These are phyloP conservation scores for Harringtonia aguacate DNA, from an alignment of 2,329 filamentous ascomycete species.

Conservation along the genomic window DNA sequence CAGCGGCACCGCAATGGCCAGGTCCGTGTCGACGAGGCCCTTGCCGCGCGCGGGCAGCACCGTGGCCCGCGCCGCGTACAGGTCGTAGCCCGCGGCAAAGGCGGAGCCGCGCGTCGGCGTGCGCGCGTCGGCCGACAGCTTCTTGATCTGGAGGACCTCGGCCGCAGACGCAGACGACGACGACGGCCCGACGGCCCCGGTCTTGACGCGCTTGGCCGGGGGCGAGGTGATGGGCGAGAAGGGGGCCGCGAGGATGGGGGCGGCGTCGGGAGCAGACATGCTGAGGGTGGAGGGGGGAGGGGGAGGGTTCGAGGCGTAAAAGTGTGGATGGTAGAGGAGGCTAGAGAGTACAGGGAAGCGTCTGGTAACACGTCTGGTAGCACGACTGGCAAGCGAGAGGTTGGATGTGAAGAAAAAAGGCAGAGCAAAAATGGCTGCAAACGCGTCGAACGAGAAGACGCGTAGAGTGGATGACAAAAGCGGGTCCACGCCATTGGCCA, in stretches of 20 bases:
- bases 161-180: conserved; percentile 11
- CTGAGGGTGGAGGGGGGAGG: conserved; percentile 4
- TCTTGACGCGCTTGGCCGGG: conserved; percentile 71
- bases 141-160: conserved; percentile 66
- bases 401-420: too few species aligned
- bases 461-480: too few species aligned
- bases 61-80: conserved; percentile 69
- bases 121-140: conserved; percentile 68
- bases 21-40: conserved; percentile 79
- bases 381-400: too few species aligned
- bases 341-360: too few species aligned
- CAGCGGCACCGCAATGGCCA: conserved; percentile 80
- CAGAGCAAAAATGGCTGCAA: too few species aligned
- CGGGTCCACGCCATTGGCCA: too few species aligned
- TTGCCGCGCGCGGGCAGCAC: conserved; percentile 74
- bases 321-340: neutral
- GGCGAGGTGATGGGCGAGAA: conserved; percentile 59
- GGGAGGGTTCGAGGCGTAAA: too few species aligned
- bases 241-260: conserved; percentile 13
- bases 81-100: conserved; percentile 86
- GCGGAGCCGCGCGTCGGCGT: conserved; percentile 81
- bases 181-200: conserved; percentile 27
- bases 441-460: too few species aligned
- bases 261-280: neutral
- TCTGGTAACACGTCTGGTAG: too few species aligned